These are phyloP conservation scores for Boletus tylopilopsis DNA, from an alignment of 768 basidiomycete genomes.

Conservation along the genomic window DNA sequence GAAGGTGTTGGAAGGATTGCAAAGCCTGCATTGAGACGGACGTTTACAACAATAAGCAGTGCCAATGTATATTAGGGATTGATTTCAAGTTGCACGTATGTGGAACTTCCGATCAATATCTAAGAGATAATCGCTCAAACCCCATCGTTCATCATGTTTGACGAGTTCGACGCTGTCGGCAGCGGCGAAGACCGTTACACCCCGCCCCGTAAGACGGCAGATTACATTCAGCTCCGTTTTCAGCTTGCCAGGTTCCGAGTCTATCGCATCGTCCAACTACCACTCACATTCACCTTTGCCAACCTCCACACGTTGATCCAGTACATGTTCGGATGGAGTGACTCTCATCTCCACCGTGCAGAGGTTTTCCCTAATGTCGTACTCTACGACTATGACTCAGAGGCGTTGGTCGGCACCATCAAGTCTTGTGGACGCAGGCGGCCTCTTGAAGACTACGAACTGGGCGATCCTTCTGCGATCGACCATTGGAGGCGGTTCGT, in stretches of 20 bases:
- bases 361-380: constrained; percentile 21
- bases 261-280: constrained; percentile 22
- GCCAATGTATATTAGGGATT: not conserved
- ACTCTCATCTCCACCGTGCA: constrained; percentile 22
- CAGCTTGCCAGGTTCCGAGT: constrained; percentile 28
- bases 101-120: too few species aligned
- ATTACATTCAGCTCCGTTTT: constrained; percentile 29
- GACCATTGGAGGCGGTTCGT: constrained; percentile 16
- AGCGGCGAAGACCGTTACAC: constrained; percentile 1
- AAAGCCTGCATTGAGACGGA: not conserved
- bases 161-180: not conserved
- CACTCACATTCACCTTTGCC: constrained; percentile 28
- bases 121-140: not conserved
- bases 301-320: constrained; percentile 29
- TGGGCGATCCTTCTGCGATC: not conserved
- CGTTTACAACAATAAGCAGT: too few species aligned
- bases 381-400: constrained; percentile 11
- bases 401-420: constrained; percentile 15
- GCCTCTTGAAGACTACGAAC: constrained; percentile 15
- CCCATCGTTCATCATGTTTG: constrained; percentile 5
- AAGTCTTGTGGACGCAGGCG: constrained; percentile 20
- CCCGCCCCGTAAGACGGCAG: constrained; percentile 8
- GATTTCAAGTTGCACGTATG: too few species aligned
- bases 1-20: constrained; percentile 13
- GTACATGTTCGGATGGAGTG: constrained; percentile 32